Evolutionary conservation across 2,329 filamentous ascomycete genomes (phyloP), one percentile per base, ranked within the genome.

Genomic region (Diaporthe sp.): DNA sequence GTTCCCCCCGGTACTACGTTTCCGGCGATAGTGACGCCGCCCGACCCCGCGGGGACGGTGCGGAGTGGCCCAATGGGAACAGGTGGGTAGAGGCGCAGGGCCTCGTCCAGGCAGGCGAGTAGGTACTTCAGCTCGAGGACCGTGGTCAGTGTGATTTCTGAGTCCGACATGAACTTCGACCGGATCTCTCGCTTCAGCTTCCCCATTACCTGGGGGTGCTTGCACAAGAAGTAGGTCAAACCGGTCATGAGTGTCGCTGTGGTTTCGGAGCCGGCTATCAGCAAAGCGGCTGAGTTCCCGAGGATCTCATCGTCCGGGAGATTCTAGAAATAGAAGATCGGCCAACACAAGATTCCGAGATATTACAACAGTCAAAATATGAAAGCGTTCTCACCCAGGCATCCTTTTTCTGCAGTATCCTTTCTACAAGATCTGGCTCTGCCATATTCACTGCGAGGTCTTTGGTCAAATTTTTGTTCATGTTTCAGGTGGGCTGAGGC

Each of bases 151-250:
- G 78, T 83, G 57, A 89, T 88, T 0, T 87, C 83, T 0, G 82
- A 78, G 19, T 84, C 81, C 0, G 61, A 77, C 2, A 77, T 71
- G 73, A 87, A 88, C 0, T 80, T 65, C 0, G 78, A 75, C 0
- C 86, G 80, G 4, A 88, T 79, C 78, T 89, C 87, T 0, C 80
- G 37, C 0, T 76, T 78, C 53, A 88, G 77, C 55, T 79, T 84
- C 4, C 79, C 37, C 31, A 83, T 68, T 1, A 77, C 78, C 3
- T 80, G 69, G 0, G 82, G 83, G n/a, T 84, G 81, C n/a, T 76
- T 78, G 8, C 80, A 77, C 17, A 84, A 73, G 77, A 83, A 79
- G 58, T 81, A 83, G 0, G 78, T 79, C 34, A 81, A 67, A 1
- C 77, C 78, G 3, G 73, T 74, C 10, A 81, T 70, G 15, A 78